Evolutionary conservation across 345 rosid genomes (phyloP).

Genomic region (Bruguiera sexangula): DNA sequence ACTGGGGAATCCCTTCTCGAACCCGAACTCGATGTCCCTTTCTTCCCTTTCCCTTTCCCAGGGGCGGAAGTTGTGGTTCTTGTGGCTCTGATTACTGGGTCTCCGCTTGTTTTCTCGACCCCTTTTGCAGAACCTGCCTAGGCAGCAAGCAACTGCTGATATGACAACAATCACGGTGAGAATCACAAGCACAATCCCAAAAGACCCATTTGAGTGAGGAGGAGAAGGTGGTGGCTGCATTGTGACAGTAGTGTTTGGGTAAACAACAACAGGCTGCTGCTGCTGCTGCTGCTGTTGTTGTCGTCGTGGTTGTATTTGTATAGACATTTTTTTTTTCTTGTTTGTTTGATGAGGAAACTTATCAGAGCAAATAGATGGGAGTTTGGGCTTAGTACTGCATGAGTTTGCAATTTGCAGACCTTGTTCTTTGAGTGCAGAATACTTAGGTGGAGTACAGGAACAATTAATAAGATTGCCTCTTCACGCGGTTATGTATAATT

Average conservation of each 20-base stretch:
- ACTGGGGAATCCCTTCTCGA: constrained; percentile 31
- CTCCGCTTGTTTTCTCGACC: background rate
- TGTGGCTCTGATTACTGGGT: background rate
- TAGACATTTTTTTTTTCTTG: constrained; percentile 14
- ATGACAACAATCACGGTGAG: constrained; percentile 50
- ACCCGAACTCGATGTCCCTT: constrained; percentile 44
- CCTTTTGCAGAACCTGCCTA: constrained; percentile 50
- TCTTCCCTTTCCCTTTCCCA: constrained; percentile 3
- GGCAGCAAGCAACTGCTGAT: constrained; percentile 53
- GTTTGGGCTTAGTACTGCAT: background rate
- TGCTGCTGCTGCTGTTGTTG: constrained; percentile 19
- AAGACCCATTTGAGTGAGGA: constrained; percentile 57
- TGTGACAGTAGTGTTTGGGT: constrained; percentile 44
- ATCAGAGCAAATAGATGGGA: background rate
- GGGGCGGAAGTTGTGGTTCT: constrained; percentile 9
- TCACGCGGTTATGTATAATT: constrained; percentile 15
- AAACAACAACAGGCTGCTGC: constrained; percentile 46
- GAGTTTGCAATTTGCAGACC: background rate
- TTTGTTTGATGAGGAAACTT: background rate
- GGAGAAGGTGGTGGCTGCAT: constrained; percentile 26
- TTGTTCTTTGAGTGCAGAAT: constrained; percentile 48
- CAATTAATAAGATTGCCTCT: constrained; percentile 36
- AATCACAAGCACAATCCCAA: constrained; percentile 59
- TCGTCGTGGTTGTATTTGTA: background rate
- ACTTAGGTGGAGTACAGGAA: constrained; percentile 19